Evolutionary conservation across 2,329 filamentous ascomycete genomes (phyloP).

Genomic region (Aspergillus fischeri): DNA sequence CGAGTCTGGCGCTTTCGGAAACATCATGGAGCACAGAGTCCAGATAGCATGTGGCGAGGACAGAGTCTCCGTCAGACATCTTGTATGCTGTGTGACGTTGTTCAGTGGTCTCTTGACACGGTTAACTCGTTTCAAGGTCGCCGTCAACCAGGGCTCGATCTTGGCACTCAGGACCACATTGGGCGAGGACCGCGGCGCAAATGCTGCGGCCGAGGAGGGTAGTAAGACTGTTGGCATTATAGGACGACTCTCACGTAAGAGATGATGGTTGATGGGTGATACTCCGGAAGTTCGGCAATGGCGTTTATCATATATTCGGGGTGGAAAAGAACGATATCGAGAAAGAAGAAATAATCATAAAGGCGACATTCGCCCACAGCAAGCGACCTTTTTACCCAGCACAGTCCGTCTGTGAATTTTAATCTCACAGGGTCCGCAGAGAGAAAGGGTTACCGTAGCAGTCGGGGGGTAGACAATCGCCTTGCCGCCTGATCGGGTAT

Average conservation of each 20-base stretch:
- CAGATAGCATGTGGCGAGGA: constrained; percentile 89
- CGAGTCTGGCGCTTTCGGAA: constrained; percentile 81
- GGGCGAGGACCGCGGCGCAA: constrained; percentile 87
- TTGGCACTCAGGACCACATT: constrained; percentile 91
- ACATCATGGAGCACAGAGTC: constrained; percentile 88
- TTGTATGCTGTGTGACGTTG: constrained; percentile 90
- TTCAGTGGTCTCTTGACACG: constrained; percentile 94
- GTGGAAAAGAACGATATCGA: constrained; percentile 36
- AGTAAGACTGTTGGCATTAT: constrained; percentile 89
- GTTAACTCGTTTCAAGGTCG: constrained; percentile 95
- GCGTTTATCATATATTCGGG: constrained; percentile 5
- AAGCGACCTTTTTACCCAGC: constrained; percentile 11
- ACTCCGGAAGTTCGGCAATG: background rate
- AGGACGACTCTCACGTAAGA: constrained; percentile 48
- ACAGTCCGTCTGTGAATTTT: background rate
- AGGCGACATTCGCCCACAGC: constrained; percentile 39
- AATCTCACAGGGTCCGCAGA: background rate
- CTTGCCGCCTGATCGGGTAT: constrained; percentile 4
- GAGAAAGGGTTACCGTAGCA: background rate
- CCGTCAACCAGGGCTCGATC: constrained; percentile 93
- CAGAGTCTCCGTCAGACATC: constrained; percentile 90
- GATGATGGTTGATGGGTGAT: constrained; percentile 38
- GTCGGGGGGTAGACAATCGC: background rate
- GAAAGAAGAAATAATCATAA: constrained; percentile 32
- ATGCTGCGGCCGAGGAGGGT: constrained; percentile 91